Evolutionary conservation across 495 filamentous ascomycete genomes (phyloP), one percentile per base, ranked within the genome.

Genomic region (Aspergillus nanangensis): DNA sequence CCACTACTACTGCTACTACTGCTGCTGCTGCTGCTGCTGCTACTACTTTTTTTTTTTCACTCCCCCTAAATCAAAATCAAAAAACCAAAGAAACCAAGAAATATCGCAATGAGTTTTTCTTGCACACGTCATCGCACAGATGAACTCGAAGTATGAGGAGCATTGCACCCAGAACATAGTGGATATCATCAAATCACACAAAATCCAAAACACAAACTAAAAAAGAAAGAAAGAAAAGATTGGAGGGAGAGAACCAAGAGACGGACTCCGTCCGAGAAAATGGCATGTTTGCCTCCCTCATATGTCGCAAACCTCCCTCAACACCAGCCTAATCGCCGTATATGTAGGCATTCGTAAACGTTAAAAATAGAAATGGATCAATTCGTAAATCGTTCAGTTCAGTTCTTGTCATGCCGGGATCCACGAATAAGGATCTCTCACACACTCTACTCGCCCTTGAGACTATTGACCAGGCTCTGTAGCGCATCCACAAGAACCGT

Each of bases 401-500:
- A 38, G 39, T 34, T 25, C n/a, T n/a, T n/a, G n/a, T n/a, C n/a
- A n/a, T n/a, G n/a, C n/a, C n/a, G n/a, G n/a, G n/a, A n/a, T n/a
- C n/a, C n/a, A n/a, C n/a, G n/a, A n/a, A n/a, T n/a, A n/a, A n/a
- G n/a, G n/a, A n/a, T n/a, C n/a, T n/a, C n/a, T n/a, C n/a, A n/a
- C n/a, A n/a, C n/a, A n/a, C n/a, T 27, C 53, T 55, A 67, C 41
- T 66, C 58, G 8, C 63, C 67, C 45, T 69, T 69, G 36, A 74
- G 39, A 38, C 69, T 69, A 35, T 61, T 65, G 34, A 74, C 66
- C 53, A 74, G 41, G 42, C 64, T 67, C 25, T 62, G 55, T 15
- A 74, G 62, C 18, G 68, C 67, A 50, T 71, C 65, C 47, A 71
- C 51, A 51, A 74, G 66, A 41, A 74, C 70, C 13, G 61, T 64